Base-by-base conservation (phyloP, 1,284 basidiomycete species). In the Sanghuangporus baumii region DNA sequence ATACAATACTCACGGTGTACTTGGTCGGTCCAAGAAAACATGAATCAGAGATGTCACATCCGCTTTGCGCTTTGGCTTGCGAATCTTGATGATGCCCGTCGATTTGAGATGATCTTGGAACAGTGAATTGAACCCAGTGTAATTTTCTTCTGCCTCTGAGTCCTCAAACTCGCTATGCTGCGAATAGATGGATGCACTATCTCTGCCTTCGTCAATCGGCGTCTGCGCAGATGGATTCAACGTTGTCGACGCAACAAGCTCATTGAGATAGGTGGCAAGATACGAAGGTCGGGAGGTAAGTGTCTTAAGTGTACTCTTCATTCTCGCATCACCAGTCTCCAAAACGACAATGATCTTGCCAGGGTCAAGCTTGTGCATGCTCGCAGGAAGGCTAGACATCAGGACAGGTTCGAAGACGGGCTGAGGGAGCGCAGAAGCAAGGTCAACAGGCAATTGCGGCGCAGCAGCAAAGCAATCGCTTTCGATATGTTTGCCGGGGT, bases 261-360 rank as follows among this genome's bases (percentile, higher is more conserved):
- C 77, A 41, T 74, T 73, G 26, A 91, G 70, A 68, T 86, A 90
- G 20, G 71, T 75, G 0, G 86, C 78, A 11, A 92, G 78, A 66
- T 81, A 75, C 0, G 89, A 92, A 1, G 85, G 81, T 6, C 87
- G 82, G 14, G 88, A 88, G 1, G 75, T 78, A 59, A 92, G 73
- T 2, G 90, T 89, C 37, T 77, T 75, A 60, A 89, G 72, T 0
- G 86, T 87, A 3, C 88, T 88, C 60, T 82, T 81, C 69, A 83
- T 81, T 0, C 83, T 84, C 20, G 76, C 69, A 0, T 87, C 88
- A 66, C 82, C 86, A 55, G 87, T 84, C 71, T 93, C 91, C 57
- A 94, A 78, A 61, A 86, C 85, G 74, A 93, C 87, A 68, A 93
- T 89, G 66, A 94, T 85, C 67, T 89, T 89, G 62, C 86, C 81